phyloP scores from a whole-genome alignment of 352 stramenopile genomes.

The Phytophthora sansomeana region DNA sequence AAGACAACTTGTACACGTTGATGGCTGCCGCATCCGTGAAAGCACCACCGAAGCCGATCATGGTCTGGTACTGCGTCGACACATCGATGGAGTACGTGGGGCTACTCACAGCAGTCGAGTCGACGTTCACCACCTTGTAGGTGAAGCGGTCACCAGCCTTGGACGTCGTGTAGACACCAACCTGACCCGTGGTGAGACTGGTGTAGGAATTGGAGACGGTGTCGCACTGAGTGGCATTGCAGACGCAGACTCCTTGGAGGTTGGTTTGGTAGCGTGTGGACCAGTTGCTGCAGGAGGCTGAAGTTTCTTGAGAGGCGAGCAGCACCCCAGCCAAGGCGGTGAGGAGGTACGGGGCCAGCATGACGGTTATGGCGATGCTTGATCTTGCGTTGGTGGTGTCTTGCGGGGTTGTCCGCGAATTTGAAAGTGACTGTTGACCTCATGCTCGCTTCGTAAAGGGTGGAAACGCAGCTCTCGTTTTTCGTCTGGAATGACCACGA shows the following conservation, averaged over 20 bases:
- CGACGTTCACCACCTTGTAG: conserved; percentile 46
- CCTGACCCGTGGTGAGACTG: conserved; percentile 43
- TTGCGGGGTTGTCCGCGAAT: conserved; percentile 7
- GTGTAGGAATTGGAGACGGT: conserved; percentile 59
- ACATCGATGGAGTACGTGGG: conserved; percentile 61
- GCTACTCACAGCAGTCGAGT: conserved; percentile 28
- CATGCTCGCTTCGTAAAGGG: too few relatives aligned
- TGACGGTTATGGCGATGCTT: conserved; percentile 4
- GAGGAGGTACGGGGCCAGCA: conserved; percentile 19
- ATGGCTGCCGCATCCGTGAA: conserved; percentile 92
- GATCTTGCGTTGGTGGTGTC: too few relatives aligned
- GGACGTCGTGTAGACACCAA: conserved; percentile 56
- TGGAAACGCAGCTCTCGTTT: too few relatives aligned
- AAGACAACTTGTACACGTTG: conserved; percentile 79
- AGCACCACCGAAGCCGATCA: conserved; percentile 88
- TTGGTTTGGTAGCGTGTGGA: conserved; percentile 54
- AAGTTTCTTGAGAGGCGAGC: conserved; percentile 16
- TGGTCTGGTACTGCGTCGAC: conserved; percentile 72
- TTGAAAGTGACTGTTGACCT: conserved; percentile 28
- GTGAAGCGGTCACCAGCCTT: conserved; percentile 57
- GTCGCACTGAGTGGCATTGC: conserved; percentile 61
- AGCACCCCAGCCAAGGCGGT: conserved; percentile 4
- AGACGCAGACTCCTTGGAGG: conserved; percentile 62
- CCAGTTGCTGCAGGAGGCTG: conserved; percentile 40
- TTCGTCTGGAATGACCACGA: too few relatives aligned